A percentile compares a stretch with the other conserved stretches of the same genome.
phyloP scores from a whole-genome alignment of 1,139 yeast genomes.

The Yamadazyma pseudoaaseri region DNA sequence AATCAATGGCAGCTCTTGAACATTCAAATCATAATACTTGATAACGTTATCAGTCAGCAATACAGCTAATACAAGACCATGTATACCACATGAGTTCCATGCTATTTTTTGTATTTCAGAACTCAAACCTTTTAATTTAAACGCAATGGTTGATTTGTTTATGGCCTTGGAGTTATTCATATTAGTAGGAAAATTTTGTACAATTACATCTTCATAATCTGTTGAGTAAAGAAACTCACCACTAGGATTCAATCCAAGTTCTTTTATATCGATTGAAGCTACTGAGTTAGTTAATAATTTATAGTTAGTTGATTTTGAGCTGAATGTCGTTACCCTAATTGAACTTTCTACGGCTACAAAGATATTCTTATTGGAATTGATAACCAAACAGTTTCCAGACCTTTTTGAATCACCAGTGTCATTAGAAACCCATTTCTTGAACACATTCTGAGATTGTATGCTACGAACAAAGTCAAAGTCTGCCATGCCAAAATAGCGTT shows the following conservation, averaged over 20 bases:
- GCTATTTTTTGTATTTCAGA: constrained; percentile 24
- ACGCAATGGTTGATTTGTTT: constrained; percentile 15
- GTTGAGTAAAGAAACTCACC: constrained; percentile 34
- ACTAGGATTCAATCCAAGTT: constrained; percentile 27
- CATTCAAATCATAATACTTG: constrained; percentile 28
- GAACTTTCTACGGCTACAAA: constrained; percentile 28
- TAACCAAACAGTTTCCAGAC: constrained; percentile 17
- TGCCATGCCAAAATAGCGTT: constrained; percentile 3
- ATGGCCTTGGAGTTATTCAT: constrained; percentile 10
- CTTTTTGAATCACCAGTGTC: constrained; percentile 1
- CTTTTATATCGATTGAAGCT: constrained; percentile 19
- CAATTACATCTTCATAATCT: constrained; percentile 25
- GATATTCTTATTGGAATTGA: constrained; percentile 26
- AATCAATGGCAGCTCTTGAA: constrained; percentile 26
- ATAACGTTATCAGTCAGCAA: constrained; percentile 25
- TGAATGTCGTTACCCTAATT: constrained; percentile 29
- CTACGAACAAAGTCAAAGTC: constrained; percentile 9
- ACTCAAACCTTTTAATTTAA: constrained; percentile 16
- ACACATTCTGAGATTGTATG: constrained; percentile 18
- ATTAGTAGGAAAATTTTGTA: constrained; percentile 25
- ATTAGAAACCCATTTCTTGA: constrained; percentile 13
- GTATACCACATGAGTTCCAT: constrained; percentile 33
- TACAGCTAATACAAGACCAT: constrained; percentile 30
- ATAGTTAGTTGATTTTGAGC: constrained; percentile 22
- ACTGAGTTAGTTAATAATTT: constrained; percentile 12